A percentile compares a stretch with the other conserved stretches of the same genome.
Conservation (phyloP, 2,329 filamentous ascomycete species). For the Cryphonectria nitschkei region DNA sequence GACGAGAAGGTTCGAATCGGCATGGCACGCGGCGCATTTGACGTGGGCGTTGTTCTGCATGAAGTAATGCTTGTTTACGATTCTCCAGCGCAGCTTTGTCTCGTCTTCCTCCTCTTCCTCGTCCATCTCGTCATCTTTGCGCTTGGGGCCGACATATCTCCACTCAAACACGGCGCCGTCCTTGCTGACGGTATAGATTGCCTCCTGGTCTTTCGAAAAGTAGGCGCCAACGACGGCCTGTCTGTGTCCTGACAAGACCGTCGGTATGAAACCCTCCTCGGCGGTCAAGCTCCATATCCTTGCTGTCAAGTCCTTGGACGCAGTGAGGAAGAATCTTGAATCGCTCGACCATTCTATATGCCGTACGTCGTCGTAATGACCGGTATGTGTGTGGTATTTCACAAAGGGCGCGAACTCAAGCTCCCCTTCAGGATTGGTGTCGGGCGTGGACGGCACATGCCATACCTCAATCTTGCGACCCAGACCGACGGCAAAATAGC, state of each 20-base stretch:
- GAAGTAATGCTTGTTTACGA: slow-evolving; percentile 90
- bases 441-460: slow-evolving; percentile 91
- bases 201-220: slow-evolving; percentile 94
- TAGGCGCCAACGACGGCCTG: slow-evolving; percentile 93
- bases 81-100: slow-evolving; percentile 81
- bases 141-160: slow-evolving; percentile 73
- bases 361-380: slow-evolving; percentile 85
- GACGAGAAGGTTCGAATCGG: slow-evolving; percentile 87
- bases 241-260: slow-evolving; percentile 86
- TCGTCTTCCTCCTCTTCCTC: slow-evolving; percentile 63
- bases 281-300: slow-evolving; percentile 92
- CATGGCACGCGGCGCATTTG: slow-evolving; percentile 87
- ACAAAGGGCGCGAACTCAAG: slow-evolving; percentile 96
- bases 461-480: slow-evolving; percentile 91
- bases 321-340: slow-evolving; percentile 90
- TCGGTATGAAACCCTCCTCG: slow-evolving; percentile 87
- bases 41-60: slow-evolving; percentile 87
- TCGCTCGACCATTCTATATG: slow-evolving; percentile 95
- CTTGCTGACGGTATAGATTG: slow-evolving; percentile 93
- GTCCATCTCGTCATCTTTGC: slow-evolving; percentile 63
- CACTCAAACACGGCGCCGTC: slow-evolving; percentile 96
- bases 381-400: slow-evolving; percentile 80
- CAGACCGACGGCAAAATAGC: slow-evolving; percentile 86
- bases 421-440: slow-evolving; percentile 75
- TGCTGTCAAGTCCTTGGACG: slow-evolving; percentile 89